Evolutionary conservation across 179 eudicot genomes (phyloP), one percentile per base, ranked within the genome.

Genomic region (Dionaea muscipula): DNA sequence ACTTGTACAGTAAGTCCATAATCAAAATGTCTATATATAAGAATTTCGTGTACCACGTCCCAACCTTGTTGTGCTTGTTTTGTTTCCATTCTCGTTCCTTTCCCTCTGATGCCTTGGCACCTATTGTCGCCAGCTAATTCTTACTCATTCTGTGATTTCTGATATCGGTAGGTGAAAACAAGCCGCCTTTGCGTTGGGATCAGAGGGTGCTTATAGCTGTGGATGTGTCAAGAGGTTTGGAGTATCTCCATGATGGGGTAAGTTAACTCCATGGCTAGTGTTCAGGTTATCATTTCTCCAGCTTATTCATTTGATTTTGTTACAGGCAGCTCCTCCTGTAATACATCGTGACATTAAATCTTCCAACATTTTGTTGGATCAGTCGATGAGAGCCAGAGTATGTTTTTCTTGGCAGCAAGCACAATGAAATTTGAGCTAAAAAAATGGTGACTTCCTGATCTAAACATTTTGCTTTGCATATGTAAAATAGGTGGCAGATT

Each of bases 201-300:
- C 70, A 79, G 59, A 78, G 95, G 68, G 84, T 87, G 53, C 76
- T 82, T 80, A 74, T 82, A 68, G 96, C 94, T 31, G 71, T 91
- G 48, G 98, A 91, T 75, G 93, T 91, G 36, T 83, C 96, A 24
- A 82, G 96, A 68, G 98, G 96, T 40, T 70, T 91, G 77, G 98
- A 91, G 61, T 91, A 91, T 74, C 98, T 91, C 68, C 98, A 91
- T 66, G 98, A 87, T 57, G 98, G 98, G 69, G 98, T 87, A 75
- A 63, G 63, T 61, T 49, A 47, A 26, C 39, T 35, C 22, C 51
- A n/a, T 40, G 13, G 7, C 48, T 44, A 4, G 8, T 44, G 23
- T 24, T 9, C 13, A 16, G 26, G 51, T 26, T 47, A 13, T 15
- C n/a, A 31, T 31, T 11, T 31, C 10, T 31, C 8, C 10, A 11